Evolutionary conservation across 2,329 filamentous ascomycete species (phyloP).

Genomic region (Cercospora janseana): DNA sequence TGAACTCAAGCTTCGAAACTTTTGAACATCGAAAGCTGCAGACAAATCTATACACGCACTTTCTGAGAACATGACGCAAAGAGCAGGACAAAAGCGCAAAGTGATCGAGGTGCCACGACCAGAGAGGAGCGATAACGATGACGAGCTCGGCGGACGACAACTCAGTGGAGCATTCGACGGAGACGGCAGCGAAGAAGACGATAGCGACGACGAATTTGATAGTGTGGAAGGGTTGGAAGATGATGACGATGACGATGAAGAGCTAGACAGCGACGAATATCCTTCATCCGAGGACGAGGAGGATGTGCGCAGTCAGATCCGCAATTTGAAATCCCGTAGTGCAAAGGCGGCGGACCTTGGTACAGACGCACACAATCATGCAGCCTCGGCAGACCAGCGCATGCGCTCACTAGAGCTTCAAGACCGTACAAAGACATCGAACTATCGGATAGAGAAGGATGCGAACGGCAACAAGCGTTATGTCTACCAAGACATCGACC

Average conservation of each 20-base stretch:
- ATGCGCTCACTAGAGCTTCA: conserved; percentile 22
- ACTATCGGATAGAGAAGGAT: conserved; percentile 67
- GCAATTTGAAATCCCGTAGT: conserved; percentile 42
- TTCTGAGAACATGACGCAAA: conserved; percentile 27
- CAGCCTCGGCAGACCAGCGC: conserved; percentile 21
- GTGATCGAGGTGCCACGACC: conserved; percentile 39
- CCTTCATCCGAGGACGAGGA: conserved; percentile 42
- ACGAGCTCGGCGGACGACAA: conserved; percentile 39
- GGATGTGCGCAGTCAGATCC: conserved; percentile 47
- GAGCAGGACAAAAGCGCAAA: conserved; percentile 46
- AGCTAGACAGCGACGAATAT: conserved; percentile 42
- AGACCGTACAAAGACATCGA: conserved; percentile 41
- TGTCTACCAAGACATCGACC: conserved; percentile 89
- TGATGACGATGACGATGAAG: conserved; percentile 30
- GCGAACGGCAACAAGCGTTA: conserved; percentile 90
- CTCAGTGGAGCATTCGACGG: conserved; percentile 34
- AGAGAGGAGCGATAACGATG: conserved; percentile 36
- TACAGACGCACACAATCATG: conserved; percentile 26
- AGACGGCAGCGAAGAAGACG: conserved; percentile 35
- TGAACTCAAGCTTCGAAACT: conserved; percentile 8
- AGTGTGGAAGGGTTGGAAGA: conserved; percentile 29
- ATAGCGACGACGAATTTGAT: conserved; percentile 33
- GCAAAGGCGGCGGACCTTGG: conserved; percentile 27
- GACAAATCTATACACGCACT: conserved; percentile 17
- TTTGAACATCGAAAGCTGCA: conserved; percentile 5